These are phyloP conservation scores for Paralagenidium karlingii DNA, from an alignment of 352 stramenopile species.

Conservation along the genomic window DNA sequence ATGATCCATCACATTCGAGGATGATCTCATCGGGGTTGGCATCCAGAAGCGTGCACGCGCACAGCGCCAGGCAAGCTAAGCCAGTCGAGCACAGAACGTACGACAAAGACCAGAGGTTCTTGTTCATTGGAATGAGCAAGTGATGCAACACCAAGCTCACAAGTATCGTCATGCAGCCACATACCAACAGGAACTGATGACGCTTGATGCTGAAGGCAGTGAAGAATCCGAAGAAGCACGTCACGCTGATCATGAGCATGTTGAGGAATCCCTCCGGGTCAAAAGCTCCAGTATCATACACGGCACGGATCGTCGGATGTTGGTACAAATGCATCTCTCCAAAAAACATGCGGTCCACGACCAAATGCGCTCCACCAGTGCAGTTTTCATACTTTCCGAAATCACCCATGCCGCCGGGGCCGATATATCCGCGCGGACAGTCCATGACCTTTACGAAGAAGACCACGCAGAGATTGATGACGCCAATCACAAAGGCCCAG, in stretches of 20 bases:
- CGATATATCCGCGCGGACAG: slow-evolving; percentile 63
- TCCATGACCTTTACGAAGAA: slow-evolving; percentile 42
- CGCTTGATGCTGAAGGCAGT: not conserved
- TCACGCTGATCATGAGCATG: slow-evolving; percentile 47
- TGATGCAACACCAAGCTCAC: slow-evolving; percentile 1
- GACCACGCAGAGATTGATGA: slow-evolving; percentile 32
- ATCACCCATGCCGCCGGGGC: slow-evolving; percentile 41
- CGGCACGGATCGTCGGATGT: slow-evolving; percentile 35
- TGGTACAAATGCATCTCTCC: slow-evolving; percentile 43
- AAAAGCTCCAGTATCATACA: slow-evolving; percentile 44
- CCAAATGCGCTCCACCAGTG: slow-evolving; percentile 66
- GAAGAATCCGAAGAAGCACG: slow-evolving; percentile 46
- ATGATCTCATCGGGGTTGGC: slow-evolving; percentile 9
- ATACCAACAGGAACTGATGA: slow-evolving; percentile 1
- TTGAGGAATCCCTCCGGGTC: slow-evolving; percentile 75
- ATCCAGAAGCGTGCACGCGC: slow-evolving; percentile 8
- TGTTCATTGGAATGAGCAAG: slow-evolving; percentile 60
- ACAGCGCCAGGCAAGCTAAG: slow-evolving; percentile 17
- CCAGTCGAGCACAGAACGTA: slow-evolving; percentile 41
- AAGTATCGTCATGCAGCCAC: slow-evolving; percentile 1
- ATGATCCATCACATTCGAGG: slow-evolving; percentile 7
- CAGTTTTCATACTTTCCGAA: slow-evolving; percentile 31
- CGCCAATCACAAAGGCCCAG: too few relatives aligned
- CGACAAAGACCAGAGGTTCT: slow-evolving; percentile 75
- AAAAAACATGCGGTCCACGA: slow-evolving; percentile 53